A percentile compares a stretch with the other conserved stretches of the same genome.
Conservation (phyloP, 805 yeast species). For the Teunomyces barrocoloradensis region DNA sequence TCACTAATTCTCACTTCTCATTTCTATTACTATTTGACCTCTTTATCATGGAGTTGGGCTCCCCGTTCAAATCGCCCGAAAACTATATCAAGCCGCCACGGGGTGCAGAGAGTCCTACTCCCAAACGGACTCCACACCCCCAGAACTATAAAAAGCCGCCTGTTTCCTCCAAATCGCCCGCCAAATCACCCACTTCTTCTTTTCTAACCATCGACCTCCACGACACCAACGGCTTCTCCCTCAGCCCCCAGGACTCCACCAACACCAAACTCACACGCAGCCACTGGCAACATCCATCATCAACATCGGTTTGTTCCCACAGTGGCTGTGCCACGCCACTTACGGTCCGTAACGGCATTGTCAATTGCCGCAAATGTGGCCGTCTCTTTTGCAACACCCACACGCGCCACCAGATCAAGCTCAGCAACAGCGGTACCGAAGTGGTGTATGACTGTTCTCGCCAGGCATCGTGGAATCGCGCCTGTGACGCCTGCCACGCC, state of each 20-base stretch:
- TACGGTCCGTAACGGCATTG: constrained; percentile 52
- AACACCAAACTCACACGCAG: constrained; percentile 34
- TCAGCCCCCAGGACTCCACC: background rate
- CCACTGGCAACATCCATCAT: constrained; percentile 59
- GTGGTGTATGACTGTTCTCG: constrained; percentile 20
- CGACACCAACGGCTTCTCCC: background rate
- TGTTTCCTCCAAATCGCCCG: background rate
- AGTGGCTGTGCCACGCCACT: constrained; percentile 42
- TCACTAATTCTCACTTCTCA: too few relatives aligned
- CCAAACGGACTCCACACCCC: background rate
- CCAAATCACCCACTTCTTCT: constrained; percentile 2
- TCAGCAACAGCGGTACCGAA: constrained; percentile 40
- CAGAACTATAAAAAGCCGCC: background rate
- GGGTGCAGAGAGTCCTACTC: constrained; percentile 3
- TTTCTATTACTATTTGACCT: background rate
- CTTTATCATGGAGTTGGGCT: constrained; percentile 18
- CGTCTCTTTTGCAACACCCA: constrained; percentile 64
- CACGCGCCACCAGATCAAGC: constrained; percentile 50
- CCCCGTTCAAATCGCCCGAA: constrained; percentile 22
- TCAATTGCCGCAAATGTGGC: constrained; percentile 80
- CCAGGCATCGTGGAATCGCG: constrained; percentile 65
- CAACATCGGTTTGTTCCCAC: constrained; percentile 37
- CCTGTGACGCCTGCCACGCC: constrained; percentile 63
- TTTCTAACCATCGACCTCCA: background rate
- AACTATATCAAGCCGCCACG: constrained; percentile 1